Conservation (phyloP, 2,329 filamentous ascomycete species). For the Fusarium sarcochroum region DNA sequence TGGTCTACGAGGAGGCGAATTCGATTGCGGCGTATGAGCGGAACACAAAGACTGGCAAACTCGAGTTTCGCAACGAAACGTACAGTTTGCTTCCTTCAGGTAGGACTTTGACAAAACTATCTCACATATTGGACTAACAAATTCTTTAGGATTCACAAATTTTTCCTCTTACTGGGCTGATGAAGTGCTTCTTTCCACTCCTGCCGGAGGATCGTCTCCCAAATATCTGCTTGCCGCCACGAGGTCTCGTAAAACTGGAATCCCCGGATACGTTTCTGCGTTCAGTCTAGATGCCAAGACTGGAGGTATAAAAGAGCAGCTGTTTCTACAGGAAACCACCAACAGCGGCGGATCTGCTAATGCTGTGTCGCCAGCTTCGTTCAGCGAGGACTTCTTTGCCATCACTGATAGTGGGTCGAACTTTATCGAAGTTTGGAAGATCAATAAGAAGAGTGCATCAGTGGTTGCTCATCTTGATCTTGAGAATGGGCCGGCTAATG, state of each 20-base stretch:
- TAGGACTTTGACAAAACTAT: neutral
- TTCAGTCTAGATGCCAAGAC: constrained; percentile 1
- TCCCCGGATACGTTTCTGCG: neutral
- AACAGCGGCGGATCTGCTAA: constrained; percentile 26
- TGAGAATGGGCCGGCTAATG: constrained; percentile 4
- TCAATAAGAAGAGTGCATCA: neutral
- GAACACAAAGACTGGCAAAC: neutral
- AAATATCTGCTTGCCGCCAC: neutral
- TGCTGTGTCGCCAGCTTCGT: constrained; percentile 22
- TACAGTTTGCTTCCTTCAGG: constrained; percentile 7
- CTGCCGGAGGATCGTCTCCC: neutral
- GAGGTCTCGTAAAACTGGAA: neutral
- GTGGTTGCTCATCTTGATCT: constrained; percentile 4
- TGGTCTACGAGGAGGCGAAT: constrained; percentile 9
- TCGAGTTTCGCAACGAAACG: neutral
- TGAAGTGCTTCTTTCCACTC: neutral
- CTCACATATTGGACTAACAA: neutral
- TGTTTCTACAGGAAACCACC: constrained; percentile 20
- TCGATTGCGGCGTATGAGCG: constrained; percentile 2
- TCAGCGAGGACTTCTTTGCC: constrained; percentile 29
- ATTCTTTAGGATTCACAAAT: constrained; percentile 1
- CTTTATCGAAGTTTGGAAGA: constrained; percentile 7
- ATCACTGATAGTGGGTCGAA: constrained; percentile 27
- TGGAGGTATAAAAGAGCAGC: neutral
- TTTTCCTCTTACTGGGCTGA: constrained; percentile 11